phyloP scores from a whole-genome alignment of 257 asterid genomes.

The Fraxinus cuspidata region DNA sequence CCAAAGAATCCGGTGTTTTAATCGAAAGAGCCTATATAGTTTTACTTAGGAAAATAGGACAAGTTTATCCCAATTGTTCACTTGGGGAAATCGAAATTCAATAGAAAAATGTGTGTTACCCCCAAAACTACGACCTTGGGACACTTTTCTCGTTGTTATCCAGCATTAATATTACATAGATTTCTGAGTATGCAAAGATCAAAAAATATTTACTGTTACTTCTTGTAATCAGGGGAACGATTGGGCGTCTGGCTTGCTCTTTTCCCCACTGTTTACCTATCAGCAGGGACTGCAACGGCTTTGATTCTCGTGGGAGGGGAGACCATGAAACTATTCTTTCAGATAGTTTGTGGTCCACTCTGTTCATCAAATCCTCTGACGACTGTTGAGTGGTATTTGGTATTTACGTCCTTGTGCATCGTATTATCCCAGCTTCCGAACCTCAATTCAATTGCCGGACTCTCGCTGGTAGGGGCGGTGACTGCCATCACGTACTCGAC shows the following conservation, averaged over 20 bases:
- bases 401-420: slow-evolving; percentile 92
- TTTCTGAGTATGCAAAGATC: background rate
- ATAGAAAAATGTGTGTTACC: background rate
- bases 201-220: background rate
- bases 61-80: background rate
- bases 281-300: slow-evolving; percentile 98
- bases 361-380: slow-evolving; percentile 93
- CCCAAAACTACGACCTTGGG: background rate
- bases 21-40: background rate
- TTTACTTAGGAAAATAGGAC: background rate
- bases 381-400: slow-evolving; percentile 96
- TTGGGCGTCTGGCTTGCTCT: slow-evolving; percentile 98
- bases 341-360: slow-evolving; percentile 82
- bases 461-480: slow-evolving; percentile 92
- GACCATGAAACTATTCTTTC: slow-evolving; percentile 97
- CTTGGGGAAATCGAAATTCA: background rate
- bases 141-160: background rate
- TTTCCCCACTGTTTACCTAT: slow-evolving; percentile 92
- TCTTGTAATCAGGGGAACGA: slow-evolving; percentile 65
- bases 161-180: background rate
- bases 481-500: slow-evolving; percentile 91
- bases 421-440: slow-evolving; percentile 95
- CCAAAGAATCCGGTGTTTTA: background rate
- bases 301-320: slow-evolving; percentile 94
- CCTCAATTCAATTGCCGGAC: slow-evolving; percentile 96